Base-by-base conservation (phyloP, 345 rosid species). In the Aethionema arabicum region DNA sequence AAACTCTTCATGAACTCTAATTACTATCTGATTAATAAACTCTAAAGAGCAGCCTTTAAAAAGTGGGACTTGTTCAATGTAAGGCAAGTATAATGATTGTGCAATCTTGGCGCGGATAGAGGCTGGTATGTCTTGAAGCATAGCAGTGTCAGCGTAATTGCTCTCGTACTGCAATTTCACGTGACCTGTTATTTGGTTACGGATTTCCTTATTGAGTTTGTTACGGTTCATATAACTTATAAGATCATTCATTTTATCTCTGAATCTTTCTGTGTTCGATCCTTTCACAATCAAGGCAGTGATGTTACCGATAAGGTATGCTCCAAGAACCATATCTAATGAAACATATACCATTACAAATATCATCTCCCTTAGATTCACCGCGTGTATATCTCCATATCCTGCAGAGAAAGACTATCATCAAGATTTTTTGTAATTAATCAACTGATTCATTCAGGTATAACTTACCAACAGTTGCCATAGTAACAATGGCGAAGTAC, bases 241-340 rank as follows among this genome's bases (percentile, higher is more conserved):
- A 30, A 85, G 81, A 63, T 93, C 99, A 54, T 85, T 52, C 99
- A 90, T 90, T 75, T 87, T 93, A 61, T 93, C 99, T 75, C 99
- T 86, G 42, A 84, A 93, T 66, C 68, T 87, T 78, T 85, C 97
- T 2, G 99, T 93, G 73, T 93, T 93, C 37, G 99, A 93, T 57
- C 99, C 99, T 83, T 93, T 93, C 21, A 93, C 99, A 14, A 86
- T 90, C 76, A 93, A 75, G 6, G 99, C 99, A 32, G 99, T 93
- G 86, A 90, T 93, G 77, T 93, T 93, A 74, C 99, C 99, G 32
- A 90, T 85, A 67, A 93, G 75, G 75, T 93, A 93, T 10, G 99
- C 97, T 52, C 99, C 92, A 5, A 93, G 90, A 79, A 93, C 76
- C 99, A 93, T 93, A 74, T 93, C 99, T 41, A 93, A 84, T 5